Evolutionary conservation across 495 filamentous ascomycete genomes (phyloP).

Genomic region (Penicillium arizonense): DNA sequence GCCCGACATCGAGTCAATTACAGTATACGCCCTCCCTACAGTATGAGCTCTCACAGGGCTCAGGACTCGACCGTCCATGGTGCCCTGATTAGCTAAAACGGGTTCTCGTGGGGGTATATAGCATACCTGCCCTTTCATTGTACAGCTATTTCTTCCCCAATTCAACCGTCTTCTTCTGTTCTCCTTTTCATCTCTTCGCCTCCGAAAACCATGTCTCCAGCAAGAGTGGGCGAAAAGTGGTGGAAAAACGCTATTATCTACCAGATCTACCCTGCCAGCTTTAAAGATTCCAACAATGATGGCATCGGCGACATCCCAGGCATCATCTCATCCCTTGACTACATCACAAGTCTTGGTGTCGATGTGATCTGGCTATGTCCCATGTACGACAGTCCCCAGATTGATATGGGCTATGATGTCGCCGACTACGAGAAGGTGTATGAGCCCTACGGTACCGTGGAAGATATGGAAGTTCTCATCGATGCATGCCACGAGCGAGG

Average conservation of each 20-base stretch:
- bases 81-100: background rate
- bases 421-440: constrained; percentile 58
- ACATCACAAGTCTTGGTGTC: constrained; percentile 47
- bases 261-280: constrained; percentile 41
- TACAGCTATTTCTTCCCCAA: background rate
- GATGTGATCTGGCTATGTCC: constrained; percentile 42
- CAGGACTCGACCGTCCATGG: constrained; percentile 4
- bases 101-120: background rate
- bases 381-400: constrained; percentile 52
- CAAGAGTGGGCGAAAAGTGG: constrained; percentile 21
- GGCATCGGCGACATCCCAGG: constrained; percentile 59
- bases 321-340: constrained; percentile 56
- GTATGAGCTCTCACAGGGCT: background rate
- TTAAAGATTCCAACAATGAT: constrained; percentile 40
- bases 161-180: background rate
- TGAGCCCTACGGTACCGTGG: constrained; percentile 52
- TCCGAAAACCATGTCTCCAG: background rate
- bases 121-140: background rate
- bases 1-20: constrained; percentile 6
- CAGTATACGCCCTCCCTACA: background rate
- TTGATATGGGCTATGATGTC: constrained; percentile 55
- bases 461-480: constrained; percentile 54
- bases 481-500: constrained; percentile 45
- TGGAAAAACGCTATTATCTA: constrained; percentile 43
- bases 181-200: no score